These are phyloP conservation scores for Geranomyces michiganensis DNA, from an alignment of 192 early-diverging fungal species.

Conservation along the genomic window DNA sequence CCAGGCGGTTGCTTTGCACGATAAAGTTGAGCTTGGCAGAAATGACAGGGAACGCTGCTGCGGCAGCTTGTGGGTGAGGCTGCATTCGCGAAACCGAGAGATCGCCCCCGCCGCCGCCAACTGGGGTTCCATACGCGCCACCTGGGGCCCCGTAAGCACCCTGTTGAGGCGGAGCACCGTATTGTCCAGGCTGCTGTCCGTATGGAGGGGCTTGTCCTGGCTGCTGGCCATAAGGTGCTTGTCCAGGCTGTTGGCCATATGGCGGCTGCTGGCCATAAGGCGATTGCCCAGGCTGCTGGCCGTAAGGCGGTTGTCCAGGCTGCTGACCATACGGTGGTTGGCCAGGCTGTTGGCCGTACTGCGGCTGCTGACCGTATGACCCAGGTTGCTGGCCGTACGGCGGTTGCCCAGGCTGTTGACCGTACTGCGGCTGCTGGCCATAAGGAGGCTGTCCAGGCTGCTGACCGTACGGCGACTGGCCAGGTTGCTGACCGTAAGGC, in stretches of 20 bases:
- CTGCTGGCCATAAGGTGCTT: slow-evolving; percentile 4
- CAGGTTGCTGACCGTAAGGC: background rate
- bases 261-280: background rate
- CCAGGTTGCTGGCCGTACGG: background rate
- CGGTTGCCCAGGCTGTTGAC: background rate
- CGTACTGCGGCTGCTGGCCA: background rate
- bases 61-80: slow-evolving; percentile 20
- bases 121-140: slow-evolving; percentile 20
- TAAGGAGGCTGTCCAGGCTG: slow-evolving; percentile 12
- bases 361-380: background rate
- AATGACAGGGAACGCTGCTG: slow-evolving; percentile 20
- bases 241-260: background rate
- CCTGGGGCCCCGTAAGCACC: background rate
- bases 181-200: slow-evolving; percentile 15
- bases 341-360: background rate
- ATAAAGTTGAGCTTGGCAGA: slow-evolving; percentile 24
- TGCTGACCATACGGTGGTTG: slow-evolving; percentile 7
- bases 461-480: background rate
- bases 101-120: slow-evolving; percentile 4
- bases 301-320: too few species aligned
- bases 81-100: slow-evolving; percentile 1
- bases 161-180: background rate
- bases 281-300: slow-evolving; percentile 2
- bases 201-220: too few species aligned
- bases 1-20: slow-evolving; percentile 13